A percentile compares a stretch with the other conserved stretches of the same genome.
phyloP scores from a whole-genome alignment of 805 yeast species.

The Kodamaea restingae region DNA sequence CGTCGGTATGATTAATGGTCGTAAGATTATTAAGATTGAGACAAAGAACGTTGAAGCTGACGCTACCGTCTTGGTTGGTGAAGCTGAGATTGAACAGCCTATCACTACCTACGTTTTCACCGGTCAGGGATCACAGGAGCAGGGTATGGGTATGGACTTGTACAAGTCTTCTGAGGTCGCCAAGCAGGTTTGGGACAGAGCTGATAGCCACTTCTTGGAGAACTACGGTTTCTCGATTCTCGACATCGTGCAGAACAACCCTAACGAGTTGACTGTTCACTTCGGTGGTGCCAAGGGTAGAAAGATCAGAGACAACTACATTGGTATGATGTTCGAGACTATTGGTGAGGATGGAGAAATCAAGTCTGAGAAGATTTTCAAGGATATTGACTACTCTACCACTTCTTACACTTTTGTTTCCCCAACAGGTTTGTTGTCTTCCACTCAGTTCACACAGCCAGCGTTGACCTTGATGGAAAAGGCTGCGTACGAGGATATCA shows the following conservation, averaged over 20 bases:
- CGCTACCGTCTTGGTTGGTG: conserved; percentile 77
- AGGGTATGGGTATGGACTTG: conserved; percentile 99
- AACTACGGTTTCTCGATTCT: conserved; percentile 97
- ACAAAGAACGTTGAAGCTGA: conserved; percentile 80
- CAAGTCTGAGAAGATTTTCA: conserved; percentile 92
- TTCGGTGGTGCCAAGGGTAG: conserved; percentile 98
- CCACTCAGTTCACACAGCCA: conserved; percentile 99
- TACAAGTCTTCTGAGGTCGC: conserved; percentile 90
- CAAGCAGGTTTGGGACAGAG: conserved; percentile 94
- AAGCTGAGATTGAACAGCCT: conserved; percentile 99
- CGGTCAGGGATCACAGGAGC: conserved; percentile 99
- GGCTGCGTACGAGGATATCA: conserved; percentile 97
- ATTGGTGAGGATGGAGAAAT: conserved; percentile 78
- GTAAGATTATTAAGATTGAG: conserved; percentile 92
- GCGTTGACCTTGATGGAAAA: conserved; percentile 99
- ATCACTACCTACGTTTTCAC: conserved; percentile 95
- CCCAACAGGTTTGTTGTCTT: conserved; percentile 91
- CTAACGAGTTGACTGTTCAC: conserved; percentile 90
- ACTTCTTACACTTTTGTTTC: conserved; percentile 85
- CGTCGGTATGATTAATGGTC: conserved; percentile 98
- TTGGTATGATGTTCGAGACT: conserved; percentile 96
- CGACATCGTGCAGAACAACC: conserved; percentile 93
- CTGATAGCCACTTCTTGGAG: conserved; percentile 85
- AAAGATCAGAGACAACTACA: conserved; percentile 88
- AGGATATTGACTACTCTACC: conserved; percentile 77